Base-by-base conservation (phyloP, 352 stramenopile genomes). In the Albugo laibachii region DNA sequence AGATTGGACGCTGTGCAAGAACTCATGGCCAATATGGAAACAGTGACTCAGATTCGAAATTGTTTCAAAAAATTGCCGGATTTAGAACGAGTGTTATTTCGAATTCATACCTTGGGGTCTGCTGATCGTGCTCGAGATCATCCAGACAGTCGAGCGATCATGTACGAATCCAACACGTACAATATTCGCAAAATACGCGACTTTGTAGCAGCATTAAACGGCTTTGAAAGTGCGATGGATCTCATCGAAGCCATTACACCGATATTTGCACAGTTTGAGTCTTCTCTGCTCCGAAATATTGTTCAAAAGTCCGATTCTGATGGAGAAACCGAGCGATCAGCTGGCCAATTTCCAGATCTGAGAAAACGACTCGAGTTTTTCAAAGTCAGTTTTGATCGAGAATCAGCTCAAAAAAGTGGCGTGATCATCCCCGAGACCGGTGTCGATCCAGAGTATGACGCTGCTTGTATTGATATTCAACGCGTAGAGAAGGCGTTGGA, bases 161-260 rank as follows among this genome's bases (percentile, higher is more conserved):
- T 99, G 65, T 99, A 99, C 62, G 95, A 99, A 59, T 76, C 64
- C 14, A 80, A 76, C 45, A 95, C 83, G 48, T 97, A 99, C 73
- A 98, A 96, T 47, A 93, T 93, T 51, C 83, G 92, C 43, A 99
- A 99, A 63, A 97, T 99, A 37, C 78, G 80, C 18, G 77, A 94
- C 49, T 92, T 95, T 34, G 36, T 93, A 4, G 71, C 94, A 2
- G 61, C 97, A 11, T 57, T 99, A 5, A 75, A 87, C 40, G 93
- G 85, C 15, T 91, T 98, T 40, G 73, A 76, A 52, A 50, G 59
- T 12, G 68, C 83, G 0, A 75, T 91, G 54, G 65, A 83, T 13
- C 79, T 97, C 24, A 67, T 73, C 13, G 63, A 91, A 24, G 55
- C 91, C 16, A 80, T 97, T 47, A 72, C 69, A 11, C 68, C 70